phyloP scores from a whole-genome alignment of 108 stramenopile species.

The Aurantiochytrium sp. region DNA sequence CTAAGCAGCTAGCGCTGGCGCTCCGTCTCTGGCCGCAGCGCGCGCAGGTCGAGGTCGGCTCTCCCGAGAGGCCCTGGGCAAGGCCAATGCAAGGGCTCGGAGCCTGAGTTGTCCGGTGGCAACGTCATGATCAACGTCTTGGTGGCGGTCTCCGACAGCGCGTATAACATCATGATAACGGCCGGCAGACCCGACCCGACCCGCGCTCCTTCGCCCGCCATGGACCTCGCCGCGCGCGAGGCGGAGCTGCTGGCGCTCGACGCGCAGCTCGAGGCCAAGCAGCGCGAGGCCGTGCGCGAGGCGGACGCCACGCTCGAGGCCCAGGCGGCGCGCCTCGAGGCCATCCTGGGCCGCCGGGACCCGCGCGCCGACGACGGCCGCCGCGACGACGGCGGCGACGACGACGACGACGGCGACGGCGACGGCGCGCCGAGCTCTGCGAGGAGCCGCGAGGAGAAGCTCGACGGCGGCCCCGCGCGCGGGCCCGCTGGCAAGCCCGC shows the following conservation, averaged over 20 bases:
- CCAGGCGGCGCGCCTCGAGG: neutral
- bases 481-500: neutral
- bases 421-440: neutral
- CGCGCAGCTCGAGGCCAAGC: neutral
- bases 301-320: constrained; percentile 1
- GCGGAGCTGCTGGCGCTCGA: constrained; percentile 13
- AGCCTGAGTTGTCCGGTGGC: too few species aligned
- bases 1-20: too few species aligned
- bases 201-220: too few species aligned
- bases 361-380: neutral
- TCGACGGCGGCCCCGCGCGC: neutral
- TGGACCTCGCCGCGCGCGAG: neutral
- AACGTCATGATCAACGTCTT: too few species aligned
- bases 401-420: neutral
- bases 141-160: too few species aligned
- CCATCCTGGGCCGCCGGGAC: neutral
- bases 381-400: too few species aligned
- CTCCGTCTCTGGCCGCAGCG: too few species aligned
- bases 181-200: too few species aligned
- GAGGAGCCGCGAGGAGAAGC: neutral
- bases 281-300: neutral
- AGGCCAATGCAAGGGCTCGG: too few species aligned
- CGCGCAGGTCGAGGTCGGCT: too few species aligned
- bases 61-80: too few species aligned
- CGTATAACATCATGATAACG: too few species aligned